Base-by-base conservation (phyloP, 2,329 filamentous ascomycete genomes). In the Paecilomyces sp. region DNA sequence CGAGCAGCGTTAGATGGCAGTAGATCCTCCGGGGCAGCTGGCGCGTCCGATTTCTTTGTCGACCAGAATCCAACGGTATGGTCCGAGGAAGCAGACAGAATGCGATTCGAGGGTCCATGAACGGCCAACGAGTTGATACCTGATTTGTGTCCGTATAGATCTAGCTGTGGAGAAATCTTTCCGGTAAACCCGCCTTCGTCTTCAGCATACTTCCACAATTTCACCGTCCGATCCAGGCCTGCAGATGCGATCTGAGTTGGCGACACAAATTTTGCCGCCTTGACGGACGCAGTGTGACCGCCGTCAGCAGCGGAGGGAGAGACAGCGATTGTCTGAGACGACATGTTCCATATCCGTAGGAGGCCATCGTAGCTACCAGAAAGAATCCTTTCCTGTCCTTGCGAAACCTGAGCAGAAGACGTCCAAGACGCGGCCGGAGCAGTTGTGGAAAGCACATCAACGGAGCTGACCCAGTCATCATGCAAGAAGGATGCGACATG, bases 401-500 rank as follows among this genome's bases (percentile, higher is more conserved):
- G 76, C 28, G 76, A 74, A 54, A 79, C 67, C 13, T 82, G 77
- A 54, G 74, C 72, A 55, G 78, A 79, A 55, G 77, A 80, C 9
- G 80, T 79, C 83, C 84, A 88, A 58, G 74, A 72, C 22, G 82
- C 86, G 2, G 86, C 84, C 6, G 79, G 76, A 1, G 89, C 89
- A 12, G 82, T 85, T 13, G 76, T 74, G 0, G 91, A 92, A 25
- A 96, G 80, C 3, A 96, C 84, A 73, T 97, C 92, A 28, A 97
- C 86, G 28, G 85, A 85, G 72, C 90, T 91, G 55, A 99, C 90
- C 94, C 94, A 99, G 75, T 97, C 94, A 70, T 99, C 92, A 74
- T 99, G 93, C 78, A 97, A 88, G 73, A 96, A 99, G 71, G 90
- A 94, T 12, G 92, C 89, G 67, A 96, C 87, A 74, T 94, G 93